phyloP scores from a whole-genome alignment of 805 yeast species.

The Spathaspora hagerdaliae region DNA sequence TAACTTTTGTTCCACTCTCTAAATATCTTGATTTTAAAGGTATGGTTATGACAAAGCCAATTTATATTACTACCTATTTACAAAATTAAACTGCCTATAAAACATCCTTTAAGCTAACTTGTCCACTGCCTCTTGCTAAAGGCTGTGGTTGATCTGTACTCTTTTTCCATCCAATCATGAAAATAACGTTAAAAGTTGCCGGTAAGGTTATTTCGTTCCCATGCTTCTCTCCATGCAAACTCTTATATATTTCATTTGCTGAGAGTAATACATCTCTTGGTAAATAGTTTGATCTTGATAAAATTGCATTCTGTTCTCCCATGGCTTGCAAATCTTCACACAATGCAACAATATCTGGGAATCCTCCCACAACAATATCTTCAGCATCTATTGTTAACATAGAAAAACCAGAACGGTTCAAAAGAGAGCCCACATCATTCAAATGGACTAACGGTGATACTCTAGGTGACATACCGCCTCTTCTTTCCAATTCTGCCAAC shows the following conservation, averaged over 20 bases:
- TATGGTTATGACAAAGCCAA: too few relatives aligned
- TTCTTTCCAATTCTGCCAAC: slow-evolving; percentile 75
- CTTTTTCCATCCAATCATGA: slow-evolving; percentile 88
- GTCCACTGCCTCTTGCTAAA: slow-evolving; percentile 66
- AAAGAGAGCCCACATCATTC: slow-evolving; percentile 67
- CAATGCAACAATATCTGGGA: slow-evolving; percentile 65
- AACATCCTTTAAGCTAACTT: slow-evolving; percentile 64
- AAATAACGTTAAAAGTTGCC: slow-evolving; percentile 72
- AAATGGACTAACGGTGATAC: slow-evolving; percentile 78
- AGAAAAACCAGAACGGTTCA: slow-evolving; percentile 74
- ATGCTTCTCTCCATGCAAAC: slow-evolving; percentile 65
- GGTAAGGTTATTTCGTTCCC: slow-evolving; percentile 52
- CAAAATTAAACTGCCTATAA: slow-evolving; percentile 16
- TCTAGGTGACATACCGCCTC: slow-evolving; percentile 77
- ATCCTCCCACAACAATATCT: slow-evolving; percentile 70
- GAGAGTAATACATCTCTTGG: slow-evolving; percentile 66
- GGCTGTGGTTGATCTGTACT: slow-evolving; percentile 69
- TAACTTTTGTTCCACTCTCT: too few relatives aligned
- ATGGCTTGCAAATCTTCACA: slow-evolving; percentile 70
- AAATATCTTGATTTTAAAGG: too few relatives aligned
- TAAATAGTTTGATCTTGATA: slow-evolving; percentile 39
- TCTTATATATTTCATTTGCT: slow-evolving; percentile 68
- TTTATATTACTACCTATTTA: background rate
- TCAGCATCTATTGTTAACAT: slow-evolving; percentile 82
- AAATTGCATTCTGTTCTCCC: slow-evolving; percentile 80